Evolutionary conservation across 2,329 filamentous ascomycete genomes (phyloP).

Genomic region (Talaromyces sp.): DNA sequence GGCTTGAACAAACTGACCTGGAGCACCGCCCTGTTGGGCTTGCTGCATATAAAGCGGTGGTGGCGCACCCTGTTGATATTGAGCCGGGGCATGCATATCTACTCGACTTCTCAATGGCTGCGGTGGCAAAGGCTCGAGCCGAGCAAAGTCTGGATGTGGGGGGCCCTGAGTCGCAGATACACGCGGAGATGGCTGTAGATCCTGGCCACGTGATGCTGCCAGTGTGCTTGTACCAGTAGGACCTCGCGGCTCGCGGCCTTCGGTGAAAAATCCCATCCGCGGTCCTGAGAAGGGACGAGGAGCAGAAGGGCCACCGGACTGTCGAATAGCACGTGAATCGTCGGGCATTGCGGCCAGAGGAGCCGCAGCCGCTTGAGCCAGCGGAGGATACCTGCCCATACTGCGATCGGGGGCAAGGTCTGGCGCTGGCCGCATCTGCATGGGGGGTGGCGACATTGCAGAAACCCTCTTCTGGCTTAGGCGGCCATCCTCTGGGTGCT

Average conservation of each 20-base stretch:
- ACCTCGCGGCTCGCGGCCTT: conserved; percentile 22
- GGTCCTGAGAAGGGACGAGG: conserved; percentile 34
- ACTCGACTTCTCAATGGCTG: conserved; percentile 16
- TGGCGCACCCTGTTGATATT: conserved; percentile 16
- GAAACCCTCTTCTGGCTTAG: conserved; percentile 22
- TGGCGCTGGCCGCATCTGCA: conserved; percentile 25
- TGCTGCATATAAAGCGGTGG: conserved; percentile 13
- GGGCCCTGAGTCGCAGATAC: conserved; percentile 18
- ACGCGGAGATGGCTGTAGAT: conserved; percentile 24
- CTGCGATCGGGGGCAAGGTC: conserved; percentile 30
- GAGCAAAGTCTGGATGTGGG: conserved; percentile 22
- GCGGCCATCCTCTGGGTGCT: conserved; percentile 24
- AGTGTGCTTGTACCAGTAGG: conserved; percentile 15
- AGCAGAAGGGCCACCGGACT: conserved; percentile 18
- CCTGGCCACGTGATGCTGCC: conserved; percentile 20
- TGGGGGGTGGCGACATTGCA: conserved; percentile 16
- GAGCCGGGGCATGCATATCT: conserved; percentile 14
- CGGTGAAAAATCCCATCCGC: conserved; percentile 39
- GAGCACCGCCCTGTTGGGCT: conserved; percentile 2
- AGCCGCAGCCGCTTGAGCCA: conserved; percentile 32
- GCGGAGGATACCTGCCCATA: conserved; percentile 29
- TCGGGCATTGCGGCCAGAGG: conserved; percentile 25
- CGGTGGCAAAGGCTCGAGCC: conserved; percentile 26
- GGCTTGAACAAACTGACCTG: conserved; percentile 16
- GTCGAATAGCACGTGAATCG: conserved; percentile 28